phyloP scores from a whole-genome alignment of 148 eudicot genomes.

The Camellia japonica region DNA sequence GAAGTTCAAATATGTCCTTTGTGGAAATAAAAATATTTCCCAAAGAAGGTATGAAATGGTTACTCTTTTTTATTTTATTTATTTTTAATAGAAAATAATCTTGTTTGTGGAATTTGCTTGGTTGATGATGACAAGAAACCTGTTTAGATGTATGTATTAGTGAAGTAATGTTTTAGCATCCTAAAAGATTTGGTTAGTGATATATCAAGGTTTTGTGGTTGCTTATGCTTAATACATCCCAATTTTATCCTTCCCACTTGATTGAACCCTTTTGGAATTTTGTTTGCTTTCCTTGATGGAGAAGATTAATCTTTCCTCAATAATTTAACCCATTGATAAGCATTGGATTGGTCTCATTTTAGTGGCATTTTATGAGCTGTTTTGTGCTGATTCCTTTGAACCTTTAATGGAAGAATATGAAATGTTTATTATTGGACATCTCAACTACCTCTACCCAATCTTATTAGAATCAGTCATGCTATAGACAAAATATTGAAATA shows the following conservation, averaged over 20 bases:
- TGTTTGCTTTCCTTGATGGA: too few species aligned
- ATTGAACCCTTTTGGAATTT: too few species aligned
- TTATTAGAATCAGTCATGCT: too few species aligned
- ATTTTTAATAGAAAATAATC: background rate
- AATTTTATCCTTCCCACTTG: background rate
- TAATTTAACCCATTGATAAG: background rate
- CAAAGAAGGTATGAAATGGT: background rate
- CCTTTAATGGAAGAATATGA: background rate
- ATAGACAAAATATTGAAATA: too few species aligned
- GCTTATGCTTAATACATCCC: background rate
- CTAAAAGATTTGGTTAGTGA: background rate
- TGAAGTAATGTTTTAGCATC: background rate
- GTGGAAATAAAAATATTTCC: too few species aligned
- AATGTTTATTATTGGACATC: background rate
- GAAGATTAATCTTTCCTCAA: background rate
- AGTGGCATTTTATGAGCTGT: background rate
- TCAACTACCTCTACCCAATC: background rate
- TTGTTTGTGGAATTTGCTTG: conserved; percentile 10
- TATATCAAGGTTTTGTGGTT: background rate
- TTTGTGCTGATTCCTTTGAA: background rate
- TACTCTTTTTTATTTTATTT: background rate
- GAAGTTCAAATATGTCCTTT: too few species aligned
- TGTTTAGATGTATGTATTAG: background rate
- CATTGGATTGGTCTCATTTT: background rate
- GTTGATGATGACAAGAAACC: conserved; percentile 20